Evolutionary conservation across 2,329 filamentous ascomycete species (phyloP), one percentile per base, ranked within the genome.

Genomic region (Epichloe uncinata): DNA sequence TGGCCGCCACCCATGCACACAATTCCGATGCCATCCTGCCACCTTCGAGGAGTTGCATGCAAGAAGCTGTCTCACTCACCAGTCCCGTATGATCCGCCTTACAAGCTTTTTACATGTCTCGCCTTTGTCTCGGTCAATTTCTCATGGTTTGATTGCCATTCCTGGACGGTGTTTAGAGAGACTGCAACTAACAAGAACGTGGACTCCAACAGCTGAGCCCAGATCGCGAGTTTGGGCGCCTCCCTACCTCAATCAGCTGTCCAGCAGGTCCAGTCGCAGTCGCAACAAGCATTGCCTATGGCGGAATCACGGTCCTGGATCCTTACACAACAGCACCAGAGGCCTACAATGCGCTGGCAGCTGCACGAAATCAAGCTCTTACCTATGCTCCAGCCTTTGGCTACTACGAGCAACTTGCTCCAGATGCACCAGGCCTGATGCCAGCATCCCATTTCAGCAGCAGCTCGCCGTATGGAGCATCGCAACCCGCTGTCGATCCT

Each of bases 261-360:
- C 45, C 49, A 7, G 16, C 20, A 16, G 41, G 40, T 2, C 42
- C 37, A 34, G 50, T 11, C 5, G 16, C 26, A 26, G 26, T 41
- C 35, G 36, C 48, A 34, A n/a, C 15, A 15, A 41, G 40, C 42
- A 42, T 22, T 13, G 33, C 36, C 15, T 40, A 52, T 26, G 46
- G 42, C 3, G 42, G 30, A 9, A 38, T 46, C 15, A 38, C 37
- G 11, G 42, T 34, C 5, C n/a, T 34, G n/a, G 46, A 37, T 15
- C 36, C 45, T 2, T 48, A 51, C 37, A 36, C 45, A 9, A 33
- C 30, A 34, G 42, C 36, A 42, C 42, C 42, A 5, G 50, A 51
- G 48, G 30, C 46, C 30, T 51, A 51, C 42, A 48, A 48, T 38
- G 8, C 46, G 12, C 46, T 42, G 20, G 36, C 30, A 11, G 45